Evolutionary conservation across 169 alveolate genomes (phyloP).

Genomic region (Amoebophrya sp.): DNA sequence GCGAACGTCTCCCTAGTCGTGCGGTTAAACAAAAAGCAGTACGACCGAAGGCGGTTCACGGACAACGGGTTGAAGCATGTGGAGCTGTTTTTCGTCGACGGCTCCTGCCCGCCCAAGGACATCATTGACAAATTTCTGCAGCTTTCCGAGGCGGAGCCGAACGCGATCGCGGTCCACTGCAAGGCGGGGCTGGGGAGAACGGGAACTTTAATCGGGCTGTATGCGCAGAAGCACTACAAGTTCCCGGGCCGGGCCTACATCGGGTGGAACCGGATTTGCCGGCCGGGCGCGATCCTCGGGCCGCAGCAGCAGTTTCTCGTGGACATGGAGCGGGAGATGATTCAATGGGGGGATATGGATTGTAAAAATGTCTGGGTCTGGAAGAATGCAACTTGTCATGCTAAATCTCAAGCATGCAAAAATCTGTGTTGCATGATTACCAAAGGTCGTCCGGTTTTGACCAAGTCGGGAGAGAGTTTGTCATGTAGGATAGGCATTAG

Average conservation of each 20-base stretch:
- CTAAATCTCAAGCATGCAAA: too few relatives aligned
- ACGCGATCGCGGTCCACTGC: conserved; percentile 89
- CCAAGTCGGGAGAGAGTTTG: too few relatives aligned
- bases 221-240: conserved; percentile 74
- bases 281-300: conserved; percentile 93
- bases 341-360: conserved; percentile 31
- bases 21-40: conserved; percentile 77
- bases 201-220: conserved; percentile 86
- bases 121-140: conserved; percentile 67
- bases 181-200: conserved; percentile 94
- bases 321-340: conserved; percentile 51
- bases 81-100: conserved; percentile 77
- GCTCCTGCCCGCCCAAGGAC: conserved; percentile 80
- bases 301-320: conserved; percentile 76
- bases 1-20: conserved; percentile 72
- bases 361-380: neutral
- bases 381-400: neutral
- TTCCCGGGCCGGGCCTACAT: neutral
- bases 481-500: too few relatives aligned
- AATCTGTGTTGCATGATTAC: too few relatives aligned
- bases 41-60: conserved; percentile 57
- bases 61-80: conserved; percentile 65
- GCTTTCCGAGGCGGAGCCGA: conserved; percentile 71
- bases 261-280: conserved; percentile 59
- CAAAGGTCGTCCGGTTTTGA: too few relatives aligned